Evolutionary conservation across 116 monocot genomes (phyloP).

Genomic region (Zostera marina): DNA sequence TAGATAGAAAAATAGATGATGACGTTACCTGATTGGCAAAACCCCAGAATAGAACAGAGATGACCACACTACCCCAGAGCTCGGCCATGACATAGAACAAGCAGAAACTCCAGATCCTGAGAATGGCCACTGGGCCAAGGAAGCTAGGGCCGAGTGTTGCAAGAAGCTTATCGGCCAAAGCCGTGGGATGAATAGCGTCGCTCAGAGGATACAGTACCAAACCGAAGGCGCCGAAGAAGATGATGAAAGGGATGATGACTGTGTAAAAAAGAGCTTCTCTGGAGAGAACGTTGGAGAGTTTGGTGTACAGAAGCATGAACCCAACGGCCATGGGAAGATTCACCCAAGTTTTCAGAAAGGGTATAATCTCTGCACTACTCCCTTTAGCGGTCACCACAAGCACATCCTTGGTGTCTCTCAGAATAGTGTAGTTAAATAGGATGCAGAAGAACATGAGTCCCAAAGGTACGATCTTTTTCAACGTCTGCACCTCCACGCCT

Average conservation of each 20-base stretch:
- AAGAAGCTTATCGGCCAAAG: slow-evolving; percentile 60
- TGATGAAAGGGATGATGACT: slow-evolving; percentile 68
- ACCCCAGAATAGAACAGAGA: slow-evolving; percentile 97
- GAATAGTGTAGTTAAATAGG: slow-evolving; percentile 82
- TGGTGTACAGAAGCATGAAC: slow-evolving; percentile 85
- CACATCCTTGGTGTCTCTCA: slow-evolving; percentile 87
- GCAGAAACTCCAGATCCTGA: slow-evolving; percentile 93
- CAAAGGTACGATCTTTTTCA: slow-evolving; percentile 76
- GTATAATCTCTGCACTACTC: slow-evolving; percentile 90
- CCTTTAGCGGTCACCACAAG: slow-evolving; percentile 82
- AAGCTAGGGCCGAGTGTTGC: slow-evolving; percentile 62
- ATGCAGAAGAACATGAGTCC: slow-evolving; percentile 95
- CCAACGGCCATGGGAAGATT: slow-evolving; percentile 88
- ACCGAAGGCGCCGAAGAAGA: slow-evolving; percentile 66
- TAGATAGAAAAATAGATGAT: not conserved
- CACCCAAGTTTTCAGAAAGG: slow-evolving; percentile 90
- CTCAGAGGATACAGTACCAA: slow-evolving; percentile 63
- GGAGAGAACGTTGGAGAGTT: slow-evolving; percentile 66
- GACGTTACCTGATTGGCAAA: slow-evolving; percentile 99
- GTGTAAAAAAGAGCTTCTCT: slow-evolving; percentile 88
- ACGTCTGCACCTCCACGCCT: slow-evolving; percentile 46
- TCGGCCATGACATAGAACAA: slow-evolving; percentile 97
- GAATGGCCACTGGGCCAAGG: slow-evolving; percentile 68
- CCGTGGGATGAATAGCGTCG: slow-evolving; percentile 57
- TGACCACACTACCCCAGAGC: slow-evolving; percentile 99